Percentiles rank a stretch among this genome's conserved stretches.
These are phyloP conservation scores for Isatis lusitanica DNA, from an alignment of 441 rosid species.

Conservation along the genomic window DNA sequence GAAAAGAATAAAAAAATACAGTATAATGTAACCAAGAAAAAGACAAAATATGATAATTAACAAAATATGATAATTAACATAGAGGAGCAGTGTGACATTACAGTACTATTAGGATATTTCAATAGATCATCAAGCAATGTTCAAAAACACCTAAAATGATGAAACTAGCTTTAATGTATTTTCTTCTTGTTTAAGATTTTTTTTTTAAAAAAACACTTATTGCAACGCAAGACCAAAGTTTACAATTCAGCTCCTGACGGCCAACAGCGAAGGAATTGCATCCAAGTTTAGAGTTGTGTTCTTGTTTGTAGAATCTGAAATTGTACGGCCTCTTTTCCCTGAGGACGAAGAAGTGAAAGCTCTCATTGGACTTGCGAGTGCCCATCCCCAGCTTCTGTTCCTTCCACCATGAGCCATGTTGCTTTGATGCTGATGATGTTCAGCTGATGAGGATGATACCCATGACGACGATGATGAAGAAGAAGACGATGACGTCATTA, in stretches of 20 bases:
- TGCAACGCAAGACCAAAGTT: not conserved
- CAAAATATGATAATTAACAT: constrained; percentile 24
- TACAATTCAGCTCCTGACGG: constrained; percentile 51
- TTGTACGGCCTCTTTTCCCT: constrained; percentile 53
- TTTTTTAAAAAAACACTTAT: constrained; percentile 23
- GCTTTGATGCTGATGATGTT: constrained; percentile 27
- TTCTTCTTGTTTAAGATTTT: constrained; percentile 4
- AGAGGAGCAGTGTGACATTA: constrained; percentile 20
- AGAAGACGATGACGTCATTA: constrained; percentile 71
- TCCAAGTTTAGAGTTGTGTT: constrained; percentile 60
- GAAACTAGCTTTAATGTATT: constrained; percentile 15
- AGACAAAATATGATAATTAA: constrained; percentile 28
- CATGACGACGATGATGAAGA: constrained; percentile 80
- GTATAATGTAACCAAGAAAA: not conserved
- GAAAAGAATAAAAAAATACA: not conserved
- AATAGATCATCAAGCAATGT: constrained; percentile 2
- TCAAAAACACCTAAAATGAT: constrained; percentile 16
- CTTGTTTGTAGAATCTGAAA: constrained; percentile 48
- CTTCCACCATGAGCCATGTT: constrained; percentile 32
- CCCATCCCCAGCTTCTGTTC: constrained; percentile 79
- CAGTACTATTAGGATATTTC: constrained; percentile 17
- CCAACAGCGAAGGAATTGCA: constrained; percentile 75
- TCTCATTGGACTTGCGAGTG: constrained; percentile 91
- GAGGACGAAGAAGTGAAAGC: constrained; percentile 54
- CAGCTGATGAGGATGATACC: constrained; percentile 63